Evolutionary conservation across 2,329 filamentous ascomycete genomes (phyloP).

Genomic region (Lasiodiplodia sp.): DNA sequence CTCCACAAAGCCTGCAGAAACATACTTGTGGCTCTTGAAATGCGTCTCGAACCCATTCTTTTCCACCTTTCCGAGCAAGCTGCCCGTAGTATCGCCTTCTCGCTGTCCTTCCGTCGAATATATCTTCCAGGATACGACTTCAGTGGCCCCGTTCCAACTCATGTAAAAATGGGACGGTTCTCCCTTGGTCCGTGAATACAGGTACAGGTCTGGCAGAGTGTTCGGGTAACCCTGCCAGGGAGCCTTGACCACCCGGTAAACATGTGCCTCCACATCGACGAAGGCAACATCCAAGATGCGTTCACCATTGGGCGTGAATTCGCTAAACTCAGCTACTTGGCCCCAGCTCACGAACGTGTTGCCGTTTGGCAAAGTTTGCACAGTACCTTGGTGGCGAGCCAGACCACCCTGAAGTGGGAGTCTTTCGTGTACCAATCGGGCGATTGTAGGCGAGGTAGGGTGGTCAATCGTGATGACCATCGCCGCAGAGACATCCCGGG

Average conservation of each 20-base stretch:
- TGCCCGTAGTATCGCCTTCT: too few relatives aligned
- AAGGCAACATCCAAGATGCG: constrained; percentile 37
- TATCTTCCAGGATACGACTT: not conserved
- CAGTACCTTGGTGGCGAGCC: constrained; percentile 52
- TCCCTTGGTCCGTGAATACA: not conserved
- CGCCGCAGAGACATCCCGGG: constrained; percentile 32
- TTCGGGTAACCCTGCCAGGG: not conserved
- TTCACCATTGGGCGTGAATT: constrained; percentile 41
- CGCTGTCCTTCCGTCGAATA: not conserved
- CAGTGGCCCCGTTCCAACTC: constrained; percentile 8
- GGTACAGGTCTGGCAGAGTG: not conserved
- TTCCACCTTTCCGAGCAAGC: not conserved
- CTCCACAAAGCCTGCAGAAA: not conserved
- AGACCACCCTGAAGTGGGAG: not conserved
- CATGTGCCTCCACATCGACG: not conserved
- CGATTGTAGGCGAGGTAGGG: constrained; percentile 18
- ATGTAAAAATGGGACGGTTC: not conserved
- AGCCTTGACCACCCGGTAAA: not conserved
- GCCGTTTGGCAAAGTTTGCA: constrained; percentile 49
- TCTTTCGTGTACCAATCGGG: not conserved
- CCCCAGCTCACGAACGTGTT: constrained; percentile 49
- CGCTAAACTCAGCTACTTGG: constrained; percentile 43
- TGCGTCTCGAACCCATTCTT: constrained; percentile 2
- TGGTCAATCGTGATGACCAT: not conserved
- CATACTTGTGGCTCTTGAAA: not conserved